Percentiles rank a stretch among this genome's conserved stretches.
phyloP scores from a whole-genome alignment of 805 yeast species.

The Metschnikowia matae region DNA sequence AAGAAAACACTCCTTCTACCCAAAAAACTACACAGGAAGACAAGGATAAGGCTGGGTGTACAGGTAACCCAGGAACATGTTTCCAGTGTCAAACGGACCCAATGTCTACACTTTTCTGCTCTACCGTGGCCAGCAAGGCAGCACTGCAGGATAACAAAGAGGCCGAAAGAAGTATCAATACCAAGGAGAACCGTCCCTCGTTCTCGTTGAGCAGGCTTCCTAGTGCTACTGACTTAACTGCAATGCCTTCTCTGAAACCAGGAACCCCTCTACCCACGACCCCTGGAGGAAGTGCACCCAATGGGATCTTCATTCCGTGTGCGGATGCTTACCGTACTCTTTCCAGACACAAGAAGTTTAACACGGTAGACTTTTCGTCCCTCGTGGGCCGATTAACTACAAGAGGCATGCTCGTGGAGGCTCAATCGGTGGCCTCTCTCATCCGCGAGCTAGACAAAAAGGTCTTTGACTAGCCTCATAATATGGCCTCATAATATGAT shows the following conservation, averaged over 20 bases:
- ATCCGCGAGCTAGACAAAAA: slow-evolving; percentile 75
- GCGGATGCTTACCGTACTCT: slow-evolving; percentile 87
- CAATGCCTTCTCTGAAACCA: slow-evolving; percentile 8
- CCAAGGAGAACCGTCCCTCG: slow-evolving; percentile 3
- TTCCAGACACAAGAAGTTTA: slow-evolving; percentile 75
- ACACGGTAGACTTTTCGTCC: slow-evolving; percentile 66
- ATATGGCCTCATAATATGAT: too few relatives aligned
- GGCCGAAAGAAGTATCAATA: background rate
- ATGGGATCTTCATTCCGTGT: slow-evolving; percentile 71
- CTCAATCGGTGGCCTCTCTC: slow-evolving; percentile 83
- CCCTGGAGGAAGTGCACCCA: slow-evolving; percentile 15
- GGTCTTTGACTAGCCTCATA: slow-evolving; percentile 39
- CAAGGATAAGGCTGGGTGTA: slow-evolving; percentile 47
- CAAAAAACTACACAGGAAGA: slow-evolving; percentile 8
- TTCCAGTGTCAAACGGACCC: slow-evolving; percentile 81
- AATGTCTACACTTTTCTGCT: slow-evolving; percentile 82
- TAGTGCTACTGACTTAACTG: background rate
- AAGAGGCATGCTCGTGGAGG: slow-evolving; percentile 86
- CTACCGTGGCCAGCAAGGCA: slow-evolving; percentile 66
- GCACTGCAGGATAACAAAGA: slow-evolving; percentile 17
- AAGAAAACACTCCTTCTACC: background rate
- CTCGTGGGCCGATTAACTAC: slow-evolving; percentile 74
- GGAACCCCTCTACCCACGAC: slow-evolving; percentile 19
- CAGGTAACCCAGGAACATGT: slow-evolving; percentile 88
- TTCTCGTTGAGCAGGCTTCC: slow-evolving; percentile 1